phyloP scores from a whole-genome alignment of 1,284 basidiomycete genomes.

The Malassezia caprae region DNA sequence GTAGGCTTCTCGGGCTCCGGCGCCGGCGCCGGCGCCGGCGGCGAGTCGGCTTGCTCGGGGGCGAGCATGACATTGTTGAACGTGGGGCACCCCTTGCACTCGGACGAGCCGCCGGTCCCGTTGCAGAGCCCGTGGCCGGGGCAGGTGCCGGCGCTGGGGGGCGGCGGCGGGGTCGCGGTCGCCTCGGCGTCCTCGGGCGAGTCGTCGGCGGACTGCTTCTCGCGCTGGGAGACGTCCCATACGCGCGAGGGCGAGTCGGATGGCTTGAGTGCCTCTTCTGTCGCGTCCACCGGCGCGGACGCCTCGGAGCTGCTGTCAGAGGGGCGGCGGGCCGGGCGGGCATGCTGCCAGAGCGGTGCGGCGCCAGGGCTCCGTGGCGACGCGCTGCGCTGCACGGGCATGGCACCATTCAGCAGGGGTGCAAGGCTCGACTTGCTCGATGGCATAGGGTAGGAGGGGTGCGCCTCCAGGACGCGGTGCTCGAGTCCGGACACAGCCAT shows the following conservation, averaged over 20 bases:
- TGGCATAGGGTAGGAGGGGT: neutral
- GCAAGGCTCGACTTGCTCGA: neutral
- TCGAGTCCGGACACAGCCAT: conserved; percentile 10
- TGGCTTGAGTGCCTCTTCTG: neutral
- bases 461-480: neutral
- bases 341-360: neutral
- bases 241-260: neutral
- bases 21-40: neutral
- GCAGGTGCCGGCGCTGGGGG: conserved; percentile 26
- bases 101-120: conserved; percentile 37
- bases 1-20: neutral
- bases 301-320: neutral
- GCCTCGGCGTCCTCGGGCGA: neutral
- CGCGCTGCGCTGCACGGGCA: neutral
- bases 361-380: neutral
- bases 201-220: neutral
- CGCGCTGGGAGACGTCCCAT: neutral
- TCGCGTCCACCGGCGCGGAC: neutral
- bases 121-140: conserved; percentile 44
- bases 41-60: neutral
- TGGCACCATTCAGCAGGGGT: neutral
- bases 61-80: conserved; percentile 31
- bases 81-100: conserved; percentile 40
- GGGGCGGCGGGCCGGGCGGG: neutral
- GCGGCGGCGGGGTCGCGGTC: neutral